Base-by-base conservation (phyloP, 2,329 filamentous ascomycete genomes). In the Akanthomyces dipterigenus region DNA sequence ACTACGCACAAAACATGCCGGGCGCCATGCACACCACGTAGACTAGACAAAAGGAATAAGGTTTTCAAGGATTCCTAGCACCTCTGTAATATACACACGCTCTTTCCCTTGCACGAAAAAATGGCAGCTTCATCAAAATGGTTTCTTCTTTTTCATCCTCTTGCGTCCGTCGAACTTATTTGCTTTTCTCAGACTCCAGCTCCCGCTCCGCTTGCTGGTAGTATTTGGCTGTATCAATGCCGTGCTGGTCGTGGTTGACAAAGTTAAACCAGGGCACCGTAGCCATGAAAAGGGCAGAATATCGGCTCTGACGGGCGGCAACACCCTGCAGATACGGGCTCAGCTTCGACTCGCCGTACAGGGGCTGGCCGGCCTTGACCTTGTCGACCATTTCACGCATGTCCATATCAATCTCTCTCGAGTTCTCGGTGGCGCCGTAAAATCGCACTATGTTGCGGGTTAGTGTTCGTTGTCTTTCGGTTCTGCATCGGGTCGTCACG, bases 321-420 rank as follows among this genome's bases (percentile, higher is more conserved):
- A 97, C 89, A 63, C 93, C 95, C 78, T 99, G 95, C 81, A 97
- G 89, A 77, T 97, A 91, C 65, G 93, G 88, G 62, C 88, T 89
- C 69, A 97, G 78, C 58, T 79, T 78, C 70, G 87, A 91, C 69
- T 83, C 85, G 70, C 95, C 95, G 76, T 99, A 99, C 54, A 98
- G 80, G 40, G 95, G 83, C 80, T 96, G 84, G 66, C 93, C 93
- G 63, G 83, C 85, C 84, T 98, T 99, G 73, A 98, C 93, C 78
- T 93, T 96, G 75, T 87, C 85, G 42, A 97, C 93, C 95, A 99
- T 99, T 78, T 99, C 95, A 66, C 86, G 85, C 93, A 98, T 98
- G 74, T 99, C 95, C 88, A 96, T 88, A 66, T 96, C 89, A 62
- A 95, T 80, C 76, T 99, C 95, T 69, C 95, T 88, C 60, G 88